Evolutionary conservation across 2,329 filamentous ascomycete species (phyloP), one percentile per base, ranked within the genome.

Genomic region (Botrytis sinoallii): DNA sequence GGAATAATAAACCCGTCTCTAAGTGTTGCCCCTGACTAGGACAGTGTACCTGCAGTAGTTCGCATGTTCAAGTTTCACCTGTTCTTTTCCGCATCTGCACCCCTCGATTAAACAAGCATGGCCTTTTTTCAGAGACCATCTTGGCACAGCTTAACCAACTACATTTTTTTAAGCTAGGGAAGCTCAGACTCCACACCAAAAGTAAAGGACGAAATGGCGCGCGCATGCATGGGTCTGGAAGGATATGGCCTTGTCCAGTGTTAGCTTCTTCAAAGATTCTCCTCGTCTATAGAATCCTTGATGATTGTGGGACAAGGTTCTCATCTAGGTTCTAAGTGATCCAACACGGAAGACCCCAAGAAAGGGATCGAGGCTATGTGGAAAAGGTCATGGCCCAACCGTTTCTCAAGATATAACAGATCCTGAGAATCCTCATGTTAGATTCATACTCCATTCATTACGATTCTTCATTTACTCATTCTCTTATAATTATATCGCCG

Each of bases 361-460:
- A 55, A 52, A 48, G 57, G 52, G 32, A 73, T 70, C 55, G 55
- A 64, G 71, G 71, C 71, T 73, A 57, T 73, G 71, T 65, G 71
- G 35, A 46, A 70, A 38, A 61, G 71, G 71, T 46, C 71, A 70
- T 73, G 65, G 44, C 61, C 71, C 65, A 70, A 70, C 66, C 42
- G 38, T 59, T 70, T 73, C 66, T 12, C 20, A 70, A 63, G 65
- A 70, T 73, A 73, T 73, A 73, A 73, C 66, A 70, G 71, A 73
- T 73, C 71, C 71, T 73, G 65, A 73, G 71, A 73, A 73, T 73
- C 71, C 66, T 73, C 57, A 55, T 63, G 66, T 64, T 55, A 70
- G 44, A 1, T 48, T 70, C 16, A 20, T 55, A 44, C 32, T 73
- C 35, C 65, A 68, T 69, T 46, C 55, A 69, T 61, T 64, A 40